Percentiles rank a stretch among this genome's conserved stretches.
Conservation (phyloP, 345 rosid species). For the Alliaria petiolata region DNA sequence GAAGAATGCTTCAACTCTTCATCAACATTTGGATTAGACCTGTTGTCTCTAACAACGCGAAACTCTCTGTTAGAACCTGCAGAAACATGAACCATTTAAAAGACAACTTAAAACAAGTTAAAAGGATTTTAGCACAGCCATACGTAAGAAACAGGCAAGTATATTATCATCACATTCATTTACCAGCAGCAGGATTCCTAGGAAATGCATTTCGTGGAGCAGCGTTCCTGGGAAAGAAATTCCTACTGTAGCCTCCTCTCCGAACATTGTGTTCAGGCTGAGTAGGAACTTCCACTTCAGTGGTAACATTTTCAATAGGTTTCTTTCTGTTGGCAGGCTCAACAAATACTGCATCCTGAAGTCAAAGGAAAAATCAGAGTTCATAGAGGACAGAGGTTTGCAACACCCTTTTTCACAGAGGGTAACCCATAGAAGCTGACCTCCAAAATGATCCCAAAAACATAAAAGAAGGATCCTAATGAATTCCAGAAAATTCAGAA, state of each 20-base stretch:
- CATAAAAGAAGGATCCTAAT: background rate
- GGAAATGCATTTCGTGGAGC: background rate
- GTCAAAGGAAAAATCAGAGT: background rate
- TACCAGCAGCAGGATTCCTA: background rate
- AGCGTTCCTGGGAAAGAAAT: background rate
- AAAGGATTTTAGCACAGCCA: background rate
- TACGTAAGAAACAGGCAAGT: background rate
- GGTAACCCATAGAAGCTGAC: background rate
- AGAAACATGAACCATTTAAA: background rate
- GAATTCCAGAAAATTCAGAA: background rate
- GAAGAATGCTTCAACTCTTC: background rate
- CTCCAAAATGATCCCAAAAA: background rate
- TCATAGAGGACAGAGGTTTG: background rate
- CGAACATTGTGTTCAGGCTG: background rate
- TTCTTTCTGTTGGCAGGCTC: background rate
- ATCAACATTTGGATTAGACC: background rate
- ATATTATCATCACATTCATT: background rate
- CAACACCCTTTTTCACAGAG: background rate
- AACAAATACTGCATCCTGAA: background rate
- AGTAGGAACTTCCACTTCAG: background rate
- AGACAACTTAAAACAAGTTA: too few species aligned
- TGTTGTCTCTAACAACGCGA: slow-evolving; percentile 1
- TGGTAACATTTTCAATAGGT: background rate
- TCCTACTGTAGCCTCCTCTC: background rate
- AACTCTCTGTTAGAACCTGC: background rate